These are phyloP conservation scores for Leccinum disarticulatum DNA, from an alignment of 768 basidiomycete species.

Conservation along the genomic window DNA sequence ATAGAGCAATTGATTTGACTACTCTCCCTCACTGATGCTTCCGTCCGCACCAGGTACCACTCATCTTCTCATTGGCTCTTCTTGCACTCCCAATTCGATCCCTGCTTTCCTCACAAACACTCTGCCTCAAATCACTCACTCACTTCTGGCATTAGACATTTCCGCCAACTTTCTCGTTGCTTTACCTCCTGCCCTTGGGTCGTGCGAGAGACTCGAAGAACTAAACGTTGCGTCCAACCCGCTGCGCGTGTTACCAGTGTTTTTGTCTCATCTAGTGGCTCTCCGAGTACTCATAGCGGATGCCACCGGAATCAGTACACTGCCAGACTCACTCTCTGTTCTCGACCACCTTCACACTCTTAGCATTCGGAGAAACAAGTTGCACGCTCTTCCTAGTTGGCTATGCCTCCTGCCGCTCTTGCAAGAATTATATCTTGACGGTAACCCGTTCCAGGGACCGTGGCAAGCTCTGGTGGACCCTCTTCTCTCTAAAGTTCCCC, in stretches of 20 bases:
- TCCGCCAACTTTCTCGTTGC: constrained; percentile 84
- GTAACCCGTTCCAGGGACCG: constrained; percentile 92
- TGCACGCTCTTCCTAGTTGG: constrained; percentile 92
- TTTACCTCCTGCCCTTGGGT: constrained; percentile 79
- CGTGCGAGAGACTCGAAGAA: constrained; percentile 84
- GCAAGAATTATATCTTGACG: constrained; percentile 89
- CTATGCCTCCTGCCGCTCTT: constrained; percentile 82
- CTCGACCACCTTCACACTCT: constrained; percentile 85
- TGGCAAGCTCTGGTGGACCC: constrained; percentile 91
- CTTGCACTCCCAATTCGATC: constrained; percentile 72
- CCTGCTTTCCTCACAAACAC: constrained; percentile 68
- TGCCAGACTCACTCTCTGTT: constrained; percentile 72
- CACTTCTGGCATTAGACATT: constrained; percentile 90
- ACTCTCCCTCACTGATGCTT: background rate
- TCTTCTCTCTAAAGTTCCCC: constrained; percentile 62
- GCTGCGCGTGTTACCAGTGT: constrained; percentile 86
- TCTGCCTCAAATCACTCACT: constrained; percentile 70
- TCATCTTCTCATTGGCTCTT: constrained; percentile 87
- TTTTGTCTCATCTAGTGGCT: constrained; percentile 71
- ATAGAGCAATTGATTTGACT: background rate
- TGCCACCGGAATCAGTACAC: constrained; percentile 72
- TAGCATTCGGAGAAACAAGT: constrained; percentile 84
- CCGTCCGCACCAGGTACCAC: constrained; percentile 67
- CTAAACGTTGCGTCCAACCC: constrained; percentile 92
- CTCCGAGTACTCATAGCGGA: constrained; percentile 93